Percentiles rank a stretch among this genome's conserved stretches.
phyloP scores from a whole-genome alignment of 2,329 filamentous ascomycete genomes.

The Claviceps monticola region DNA sequence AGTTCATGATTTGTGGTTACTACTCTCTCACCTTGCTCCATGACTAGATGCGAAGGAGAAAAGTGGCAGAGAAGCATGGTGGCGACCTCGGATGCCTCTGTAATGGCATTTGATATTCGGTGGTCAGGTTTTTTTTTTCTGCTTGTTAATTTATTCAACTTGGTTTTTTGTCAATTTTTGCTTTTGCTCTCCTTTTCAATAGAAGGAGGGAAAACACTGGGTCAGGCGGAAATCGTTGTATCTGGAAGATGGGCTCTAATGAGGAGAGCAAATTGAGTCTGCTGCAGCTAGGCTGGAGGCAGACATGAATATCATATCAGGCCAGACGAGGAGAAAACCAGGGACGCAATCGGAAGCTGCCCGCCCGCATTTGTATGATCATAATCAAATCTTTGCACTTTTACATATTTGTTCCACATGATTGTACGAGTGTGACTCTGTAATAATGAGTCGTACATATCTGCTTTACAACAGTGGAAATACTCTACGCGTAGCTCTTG shows the following conservation, averaged over 20 bases:
- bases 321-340: constrained; percentile 3
- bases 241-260: constrained; percentile 1
- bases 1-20: constrained; percentile 9
- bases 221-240: background rate
- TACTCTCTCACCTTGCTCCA: background rate
- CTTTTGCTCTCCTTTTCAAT: background rate
- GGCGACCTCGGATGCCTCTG: background rate
- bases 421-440: background rate
- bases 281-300: constrained; percentile 5
- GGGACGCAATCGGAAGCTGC: background rate
- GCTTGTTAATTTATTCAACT: no score
- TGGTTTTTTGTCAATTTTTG: no score
- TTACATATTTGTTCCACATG: background rate
- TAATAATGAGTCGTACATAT: no score
- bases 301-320: background rate
- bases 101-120: background rate
- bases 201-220: background rate
- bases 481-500: background rate
- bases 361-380: constrained; percentile 9
- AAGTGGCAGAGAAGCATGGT: background rate
- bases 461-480: background rate
- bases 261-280: background rate
- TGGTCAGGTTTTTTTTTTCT: background rate
- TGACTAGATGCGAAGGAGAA: constrained; percentile 2
- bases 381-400: constrained; percentile 1